A percentile compares a stretch with the other conserved stretches of the same genome.
Evolutionary conservation across 2,329 filamentous ascomycete species (phyloP).

Genomic region (Fusarium cyanostomum): DNA sequence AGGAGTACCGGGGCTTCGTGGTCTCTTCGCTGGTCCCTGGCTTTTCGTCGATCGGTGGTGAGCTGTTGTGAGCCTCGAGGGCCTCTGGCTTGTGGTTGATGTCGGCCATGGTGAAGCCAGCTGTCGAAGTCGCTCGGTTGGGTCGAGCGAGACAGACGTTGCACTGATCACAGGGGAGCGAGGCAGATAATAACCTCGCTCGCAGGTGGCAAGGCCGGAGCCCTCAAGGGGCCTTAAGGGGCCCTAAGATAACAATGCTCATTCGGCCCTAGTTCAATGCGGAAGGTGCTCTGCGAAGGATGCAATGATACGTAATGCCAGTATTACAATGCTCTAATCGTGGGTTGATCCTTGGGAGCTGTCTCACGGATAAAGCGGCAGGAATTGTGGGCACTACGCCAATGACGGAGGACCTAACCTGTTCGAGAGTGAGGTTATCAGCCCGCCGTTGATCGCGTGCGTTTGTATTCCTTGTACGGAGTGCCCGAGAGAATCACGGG

Average conservation of each 20-base stretch:
- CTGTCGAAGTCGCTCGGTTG: background rate
- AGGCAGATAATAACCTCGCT: background rate
- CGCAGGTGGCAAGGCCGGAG: constrained; percentile 5
- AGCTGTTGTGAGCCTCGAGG: constrained; percentile 18
- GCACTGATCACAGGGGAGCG: constrained; percentile 1
- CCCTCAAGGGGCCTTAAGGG: too few relatives aligned
- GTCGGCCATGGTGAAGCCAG: constrained; percentile 31
- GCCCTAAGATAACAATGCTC: background rate
- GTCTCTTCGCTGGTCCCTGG: constrained; percentile 15
- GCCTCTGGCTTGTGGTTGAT: constrained; percentile 27
- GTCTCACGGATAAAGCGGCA: constrained; percentile 34
- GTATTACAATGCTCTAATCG: constrained; percentile 3
- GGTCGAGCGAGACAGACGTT: background rate
- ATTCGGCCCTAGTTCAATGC: constrained; percentile 21
- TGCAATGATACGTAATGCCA: constrained; percentile 20
- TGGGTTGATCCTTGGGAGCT: constrained; percentile 7
- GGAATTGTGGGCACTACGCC: constrained; percentile 21
- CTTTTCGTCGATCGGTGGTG: constrained; percentile 34
- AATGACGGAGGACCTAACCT: constrained; percentile 9
- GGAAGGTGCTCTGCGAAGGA: constrained; percentile 26
- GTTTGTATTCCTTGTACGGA: background rate
- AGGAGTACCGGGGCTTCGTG: constrained; percentile 21
- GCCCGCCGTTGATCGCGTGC: constrained; percentile 14
- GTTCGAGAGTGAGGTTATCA: background rate
- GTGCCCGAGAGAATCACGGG: background rate